Evolutionary conservation across 1,284 basidiomycete genomes (phyloP).

Genomic region (Ustilago xerochloae): DNA sequence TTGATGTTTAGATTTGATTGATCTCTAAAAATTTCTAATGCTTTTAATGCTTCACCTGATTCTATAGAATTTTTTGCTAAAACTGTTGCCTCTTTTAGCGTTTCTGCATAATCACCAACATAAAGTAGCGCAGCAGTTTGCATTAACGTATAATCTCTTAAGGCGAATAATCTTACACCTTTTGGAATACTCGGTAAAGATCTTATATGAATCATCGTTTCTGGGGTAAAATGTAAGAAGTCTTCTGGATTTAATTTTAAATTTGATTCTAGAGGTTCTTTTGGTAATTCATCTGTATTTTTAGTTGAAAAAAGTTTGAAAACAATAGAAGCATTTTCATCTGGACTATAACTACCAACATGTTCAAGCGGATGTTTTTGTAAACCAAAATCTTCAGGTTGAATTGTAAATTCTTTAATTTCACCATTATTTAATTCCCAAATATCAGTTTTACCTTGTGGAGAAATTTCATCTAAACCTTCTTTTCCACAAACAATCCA

Average conservation of each 20-base stretch:
- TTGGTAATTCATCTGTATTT: conserved; percentile 2
- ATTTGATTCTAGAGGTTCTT: conserved; percentile 8
- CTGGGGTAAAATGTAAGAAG: conserved; percentile 26
- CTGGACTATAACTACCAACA: conserved; percentile 50
- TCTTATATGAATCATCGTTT: conserved; percentile 27
- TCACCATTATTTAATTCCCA: conserved; percentile 59
- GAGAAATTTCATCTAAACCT: conserved; percentile 89
- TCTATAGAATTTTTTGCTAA: conserved; percentile 44
- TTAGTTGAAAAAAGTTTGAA: conserved; percentile 49
- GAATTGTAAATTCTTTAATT: conserved; percentile 55
- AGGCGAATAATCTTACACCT: conserved; percentile 48
- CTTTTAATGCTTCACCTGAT: conserved; percentile 40
- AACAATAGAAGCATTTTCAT: conserved; percentile 63
- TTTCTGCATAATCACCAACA: conserved; percentile 50
- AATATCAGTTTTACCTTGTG: conserved; percentile 83
- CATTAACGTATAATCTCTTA: conserved; percentile 63
- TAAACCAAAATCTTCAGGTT: conserved; percentile 62
- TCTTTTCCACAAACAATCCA: conserved; percentile 94
- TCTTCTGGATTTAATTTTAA: conserved; percentile 22
- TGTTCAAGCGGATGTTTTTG: conserved; percentile 51
- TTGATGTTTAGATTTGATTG: conserved; percentile 38
- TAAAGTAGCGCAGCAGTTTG: conserved; percentile 64
- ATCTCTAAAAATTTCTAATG: conserved; percentile 46
- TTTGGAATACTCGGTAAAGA: conserved; percentile 51
- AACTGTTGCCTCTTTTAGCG: conserved; percentile 14